A percentile compares a stretch with the other conserved stretches of the same genome.
Conservation (phyloP, 495 filamentous ascomycete genomes). For the Halenospora varia region DNA sequence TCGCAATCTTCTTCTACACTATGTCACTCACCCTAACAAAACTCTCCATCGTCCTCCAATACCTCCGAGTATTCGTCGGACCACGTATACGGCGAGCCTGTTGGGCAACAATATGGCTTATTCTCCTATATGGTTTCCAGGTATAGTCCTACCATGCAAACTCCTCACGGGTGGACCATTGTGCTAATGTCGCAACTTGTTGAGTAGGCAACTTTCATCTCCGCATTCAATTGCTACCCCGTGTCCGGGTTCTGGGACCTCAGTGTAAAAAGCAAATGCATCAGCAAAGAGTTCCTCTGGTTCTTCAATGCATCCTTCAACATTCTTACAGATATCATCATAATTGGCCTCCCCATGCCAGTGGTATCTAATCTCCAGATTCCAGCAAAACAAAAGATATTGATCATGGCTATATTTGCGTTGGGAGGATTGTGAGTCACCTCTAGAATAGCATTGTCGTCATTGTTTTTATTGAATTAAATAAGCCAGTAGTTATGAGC, state of each 20-base stretch:
- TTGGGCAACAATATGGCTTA: slow-evolving; percentile 16
- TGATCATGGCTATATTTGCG: slow-evolving; percentile 45
- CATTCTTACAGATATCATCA: slow-evolving; percentile 48
- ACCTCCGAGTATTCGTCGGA: slow-evolving; percentile 26
- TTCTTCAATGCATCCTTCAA: slow-evolving; percentile 44
- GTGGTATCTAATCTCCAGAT: slow-evolving; percentile 40
- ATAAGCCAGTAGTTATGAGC: too few species aligned
- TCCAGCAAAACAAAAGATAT: slow-evolving; percentile 39
- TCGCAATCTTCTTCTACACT: slow-evolving; percentile 26
- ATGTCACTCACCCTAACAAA: slow-evolving; percentile 24
- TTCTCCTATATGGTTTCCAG: slow-evolving; percentile 17
- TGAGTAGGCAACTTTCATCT: too few species aligned
- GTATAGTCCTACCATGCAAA: slow-evolving; percentile 23
- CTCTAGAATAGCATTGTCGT: too few species aligned
- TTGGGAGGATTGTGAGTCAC: slow-evolving; percentile 39
- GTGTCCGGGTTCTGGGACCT: slow-evolving; percentile 25
- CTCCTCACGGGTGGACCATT: too few species aligned
- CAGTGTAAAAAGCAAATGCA: slow-evolving; percentile 35
- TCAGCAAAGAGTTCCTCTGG: slow-evolving; percentile 35
- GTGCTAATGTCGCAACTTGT: too few species aligned
- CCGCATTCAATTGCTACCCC: too few species aligned
- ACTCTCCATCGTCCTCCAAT: slow-evolving; percentile 29
- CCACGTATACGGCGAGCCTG: slow-evolving; percentile 15
- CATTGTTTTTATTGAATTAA: too few species aligned
- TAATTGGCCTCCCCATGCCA: slow-evolving; percentile 44